Percentiles rank a stretch among this genome's conserved stretches.
Conservation (phyloP, 192 early-diverging fungal genomes). For the Backusella macrospora region DNA sequence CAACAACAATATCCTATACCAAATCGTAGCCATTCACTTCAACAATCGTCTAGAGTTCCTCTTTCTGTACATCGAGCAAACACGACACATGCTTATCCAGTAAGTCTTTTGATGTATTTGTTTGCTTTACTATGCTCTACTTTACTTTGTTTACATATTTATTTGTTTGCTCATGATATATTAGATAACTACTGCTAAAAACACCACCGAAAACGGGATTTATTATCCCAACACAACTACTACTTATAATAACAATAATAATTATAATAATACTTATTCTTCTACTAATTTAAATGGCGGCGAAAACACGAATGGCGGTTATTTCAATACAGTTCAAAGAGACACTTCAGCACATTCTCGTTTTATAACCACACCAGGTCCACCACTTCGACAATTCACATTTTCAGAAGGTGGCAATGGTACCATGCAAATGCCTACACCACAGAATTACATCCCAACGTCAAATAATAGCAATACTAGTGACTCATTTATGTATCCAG, state of each 20-base stretch:
- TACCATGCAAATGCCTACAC: neutral
- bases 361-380: neutral
- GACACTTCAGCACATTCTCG: neutral
- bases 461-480: no score
- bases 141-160: neutral
- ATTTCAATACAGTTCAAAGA: neutral
- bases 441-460: neutral
- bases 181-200: neutral
- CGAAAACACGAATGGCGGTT: neutral
- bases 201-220: neutral
- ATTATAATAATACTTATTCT: no score
- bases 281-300: no score
- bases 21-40: constrained; percentile 1
- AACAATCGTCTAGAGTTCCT: neutral
- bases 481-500: no score
- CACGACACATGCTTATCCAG: neutral
- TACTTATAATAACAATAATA: neutral
- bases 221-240: neutral
- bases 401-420: neutral
- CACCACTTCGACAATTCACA: neutral
- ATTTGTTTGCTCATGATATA: neutral
- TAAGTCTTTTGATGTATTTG: neutral
- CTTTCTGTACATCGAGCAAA: constrained; percentile 4
- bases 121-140: neutral
- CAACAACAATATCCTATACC: constrained; percentile 13